Base-by-base conservation (phyloP, 2,329 filamentous ascomycete genomes). In the Ciborinia camelliae region DNA sequence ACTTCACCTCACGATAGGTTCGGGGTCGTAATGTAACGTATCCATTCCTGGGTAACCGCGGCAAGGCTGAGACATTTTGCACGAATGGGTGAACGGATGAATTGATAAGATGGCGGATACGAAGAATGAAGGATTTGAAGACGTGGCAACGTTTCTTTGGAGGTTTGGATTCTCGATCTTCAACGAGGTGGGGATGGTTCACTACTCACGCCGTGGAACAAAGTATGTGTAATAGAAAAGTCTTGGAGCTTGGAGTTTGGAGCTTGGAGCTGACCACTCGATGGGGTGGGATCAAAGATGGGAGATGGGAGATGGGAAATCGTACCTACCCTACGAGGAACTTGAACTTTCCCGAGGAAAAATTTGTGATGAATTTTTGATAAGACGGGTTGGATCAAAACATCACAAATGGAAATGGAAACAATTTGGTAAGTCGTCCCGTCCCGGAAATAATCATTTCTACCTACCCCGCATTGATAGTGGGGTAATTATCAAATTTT, bases 111-210 rank as follows among this genome's bases (percentile, higher is more conserved):
- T 20, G 41, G 15, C 30, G 20, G n/a, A 35, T 23, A 47, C 10
- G 30, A 47, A n/a, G 51, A 41, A 28, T 58, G 30, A 47, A n/a
- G 51, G 55, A 28, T 58, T 35, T 26, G 4, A 47, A 47, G 55
- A 58, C 55, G 55, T 58, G 55, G 55, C 55, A 58, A 14, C 41
- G 26, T 8, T 32, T 58, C n/a, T 47, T 8, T 47, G 55, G 55
- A 58, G 7, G 41, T 12, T 23, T 20, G 7, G 7, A 58, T 1
- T 47, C 28, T 32, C 12, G 41, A 47, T 20, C 30, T 52, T 18
- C 18, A 14, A 35, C 9, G 3, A 52, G 20, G 30, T 23, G 20
- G 28, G 20, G 7, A 23, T 9, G 2, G 1, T n/a, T 57, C 15
- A 26, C 32, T 18, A 30, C 37, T 37, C 20, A 30, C 28, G 39